phyloP scores from a whole-genome alignment of 2,329 filamentous ascomycete genomes.

The Fusarium sarcochroum region DNA sequence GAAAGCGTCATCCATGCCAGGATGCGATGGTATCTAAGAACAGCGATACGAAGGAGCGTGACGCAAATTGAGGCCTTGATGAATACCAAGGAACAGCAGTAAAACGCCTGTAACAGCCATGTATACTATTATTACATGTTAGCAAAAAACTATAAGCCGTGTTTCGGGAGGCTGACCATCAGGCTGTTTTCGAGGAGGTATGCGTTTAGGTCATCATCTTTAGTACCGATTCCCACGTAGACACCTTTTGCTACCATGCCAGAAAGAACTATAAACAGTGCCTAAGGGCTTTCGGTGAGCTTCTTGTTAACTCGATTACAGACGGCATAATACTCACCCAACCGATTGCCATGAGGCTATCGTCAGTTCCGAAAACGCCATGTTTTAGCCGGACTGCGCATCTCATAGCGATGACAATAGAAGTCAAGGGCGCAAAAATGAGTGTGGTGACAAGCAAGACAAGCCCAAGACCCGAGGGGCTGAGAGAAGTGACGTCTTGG shows the following conservation, averaged over 20 bases:
- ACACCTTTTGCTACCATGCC: slow-evolving; percentile 6
- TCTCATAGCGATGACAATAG: slow-evolving; percentile 4
- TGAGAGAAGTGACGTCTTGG: slow-evolving; percentile 2
- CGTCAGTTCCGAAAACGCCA: slow-evolving; percentile 17
- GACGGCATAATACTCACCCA: slow-evolving; percentile 9
- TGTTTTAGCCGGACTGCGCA: slow-evolving; percentile 1
- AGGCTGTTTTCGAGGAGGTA: slow-evolving; percentile 7
- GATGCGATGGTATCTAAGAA: slow-evolving; percentile 4
- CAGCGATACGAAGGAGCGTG: slow-evolving; percentile 26
- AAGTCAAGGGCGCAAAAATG: neutral
- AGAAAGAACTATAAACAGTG: slow-evolving; percentile 4
- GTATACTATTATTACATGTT: slow-evolving; percentile 1
- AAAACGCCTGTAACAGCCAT: slow-evolving; percentile 18
- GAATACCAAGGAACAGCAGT: slow-evolving; percentile 24
- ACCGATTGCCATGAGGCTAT: slow-evolving; percentile 20
- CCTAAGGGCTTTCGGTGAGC: neutral
- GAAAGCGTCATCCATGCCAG: slow-evolving; percentile 17
- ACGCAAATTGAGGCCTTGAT: slow-evolving; percentile 29
- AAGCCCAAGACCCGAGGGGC: slow-evolving; percentile 13
- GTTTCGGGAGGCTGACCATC: neutral
- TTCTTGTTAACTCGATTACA: neutral
- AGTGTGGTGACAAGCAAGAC: slow-evolving; percentile 9
- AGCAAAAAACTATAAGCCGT: neutral
- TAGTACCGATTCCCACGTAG: slow-evolving; percentile 13
- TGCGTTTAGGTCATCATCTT: slow-evolving; percentile 10